phyloP scores from a whole-genome alignment of 768 basidiomycete species.

The Pholiota molesta region DNA sequence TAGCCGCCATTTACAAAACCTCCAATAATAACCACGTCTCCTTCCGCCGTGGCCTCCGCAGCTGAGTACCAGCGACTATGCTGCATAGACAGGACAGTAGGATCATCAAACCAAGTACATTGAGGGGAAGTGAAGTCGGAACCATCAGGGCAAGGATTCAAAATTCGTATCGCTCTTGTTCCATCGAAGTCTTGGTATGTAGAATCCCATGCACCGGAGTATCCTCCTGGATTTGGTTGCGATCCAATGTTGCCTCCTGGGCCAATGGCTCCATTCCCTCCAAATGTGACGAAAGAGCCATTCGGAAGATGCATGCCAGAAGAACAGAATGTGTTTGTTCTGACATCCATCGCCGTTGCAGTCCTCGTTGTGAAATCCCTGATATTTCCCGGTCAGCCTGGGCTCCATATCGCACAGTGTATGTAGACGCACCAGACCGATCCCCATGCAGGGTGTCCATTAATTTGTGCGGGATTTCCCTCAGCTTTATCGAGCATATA shows the following conservation, averaged over 20 bases:
- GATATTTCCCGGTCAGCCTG: constrained; percentile 3
- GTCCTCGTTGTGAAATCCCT: constrained; percentile 67
- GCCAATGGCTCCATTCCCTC: constrained; percentile 77
- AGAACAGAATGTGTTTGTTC: constrained; percentile 78
- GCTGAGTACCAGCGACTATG: constrained; percentile 78
- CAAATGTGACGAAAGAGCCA: constrained; percentile 74
- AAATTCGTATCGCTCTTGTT: constrained; percentile 73
- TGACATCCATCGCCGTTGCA: constrained; percentile 68
- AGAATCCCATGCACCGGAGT: constrained; percentile 59
- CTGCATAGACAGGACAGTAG: constrained; percentile 64
- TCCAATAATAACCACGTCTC: constrained; percentile 79
- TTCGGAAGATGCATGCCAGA: constrained; percentile 85
- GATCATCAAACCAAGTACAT: constrained; percentile 78
- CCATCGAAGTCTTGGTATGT: constrained; percentile 84
- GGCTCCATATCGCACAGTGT: not conserved
- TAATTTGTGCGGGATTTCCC: constrained; percentile 66
- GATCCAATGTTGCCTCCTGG: constrained; percentile 64
- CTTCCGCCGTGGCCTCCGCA: constrained; percentile 75
- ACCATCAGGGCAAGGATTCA: constrained; percentile 68
- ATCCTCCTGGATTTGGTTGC: constrained; percentile 45
- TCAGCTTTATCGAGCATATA: constrained; percentile 95
- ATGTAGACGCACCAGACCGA: constrained; percentile 55
- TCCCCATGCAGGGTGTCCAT: constrained; percentile 77
- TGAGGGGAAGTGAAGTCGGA: constrained; percentile 49
- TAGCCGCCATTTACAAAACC: constrained; percentile 81